Evolutionary conservation across 257 asterid genomes (phyloP).

Genomic region (Primulina eburnea): DNA sequence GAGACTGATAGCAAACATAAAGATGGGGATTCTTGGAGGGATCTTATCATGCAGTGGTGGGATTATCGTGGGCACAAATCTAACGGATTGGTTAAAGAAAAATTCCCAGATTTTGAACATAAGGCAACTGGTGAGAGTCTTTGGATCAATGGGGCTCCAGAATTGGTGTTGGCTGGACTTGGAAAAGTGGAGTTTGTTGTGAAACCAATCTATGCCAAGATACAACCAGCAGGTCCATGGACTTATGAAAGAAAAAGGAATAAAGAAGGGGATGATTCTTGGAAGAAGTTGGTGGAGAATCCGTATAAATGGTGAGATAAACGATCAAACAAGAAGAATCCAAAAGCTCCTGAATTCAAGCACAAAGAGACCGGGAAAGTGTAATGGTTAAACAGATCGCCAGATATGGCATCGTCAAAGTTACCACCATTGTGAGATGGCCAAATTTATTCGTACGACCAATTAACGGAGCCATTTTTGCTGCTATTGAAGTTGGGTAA

Average conservation of each 20-base stretch:
- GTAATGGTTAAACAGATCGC: conserved; percentile 48
- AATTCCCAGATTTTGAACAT: conserved; percentile 74
- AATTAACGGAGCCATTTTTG: background rate
- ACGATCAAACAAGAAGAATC: conserved; percentile 38
- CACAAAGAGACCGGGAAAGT: conserved; percentile 54
- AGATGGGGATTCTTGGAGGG: conserved; percentile 56
- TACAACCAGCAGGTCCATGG: conserved; percentile 18
- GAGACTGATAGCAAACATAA: conserved; percentile 29
- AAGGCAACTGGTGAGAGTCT: conserved; percentile 46
- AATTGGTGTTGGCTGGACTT: conserved; percentile 52
- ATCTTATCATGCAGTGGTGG: conserved; percentile 69
- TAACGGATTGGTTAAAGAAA: conserved; percentile 50
- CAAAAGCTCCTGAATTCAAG: conserved; percentile 58
- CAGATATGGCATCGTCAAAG: conserved; percentile 57
- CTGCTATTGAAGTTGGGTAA: conserved; percentile 12
- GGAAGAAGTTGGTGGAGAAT: conserved; percentile 67
- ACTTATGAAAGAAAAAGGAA: conserved; percentile 9
- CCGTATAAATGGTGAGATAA: conserved; percentile 71
- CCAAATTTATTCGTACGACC: conserved; percentile 6
- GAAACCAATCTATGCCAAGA: conserved; percentile 24
- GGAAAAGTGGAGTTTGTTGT: conserved; percentile 52
- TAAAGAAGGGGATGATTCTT: conserved; percentile 29
- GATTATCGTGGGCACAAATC: conserved; percentile 65
- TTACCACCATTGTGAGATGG: conserved; percentile 50
- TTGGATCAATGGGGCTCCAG: conserved; percentile 62